Base-by-base conservation (phyloP, 208 protist species). In the Porcisia hertigi region DNA sequence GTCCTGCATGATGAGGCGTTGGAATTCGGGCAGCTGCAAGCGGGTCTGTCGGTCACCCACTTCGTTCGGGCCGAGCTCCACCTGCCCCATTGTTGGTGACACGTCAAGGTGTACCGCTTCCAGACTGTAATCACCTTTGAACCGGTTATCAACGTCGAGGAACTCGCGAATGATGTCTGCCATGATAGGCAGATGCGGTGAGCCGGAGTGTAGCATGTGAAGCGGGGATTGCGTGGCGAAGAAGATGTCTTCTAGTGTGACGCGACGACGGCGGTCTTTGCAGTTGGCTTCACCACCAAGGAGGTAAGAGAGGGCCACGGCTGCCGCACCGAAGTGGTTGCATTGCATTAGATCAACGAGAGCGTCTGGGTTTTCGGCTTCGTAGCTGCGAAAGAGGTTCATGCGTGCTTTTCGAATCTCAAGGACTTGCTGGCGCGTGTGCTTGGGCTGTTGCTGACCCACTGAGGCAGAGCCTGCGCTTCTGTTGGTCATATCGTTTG, bases 171-270 rank as follows among this genome's bases (percentile, higher is more conserved):
- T 73, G 70, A 97, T 91, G 74, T 93, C 93, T 52, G 80, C 81
- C 85, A 96, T 89, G 49, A 93, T 87, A 45, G 91, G 84, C 12
- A 97, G 75, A 20, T 87, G 82, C 18, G 90, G 88, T 9, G 88
- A 83, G 63, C 90, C 89, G 49, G 86, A 87, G 80, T 96, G 86
- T 43, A 96, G 84, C 75, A 92, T 90, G 81, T 96, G 90, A 18
- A 97, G 85, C 14, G 93, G 93, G 30, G 94, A 85, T 78, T 97
- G 93, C n/a, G 90, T 88, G 6, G 92, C 88, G 70, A 97, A 97
- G 83, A 97, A 97, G 75, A 97, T 94, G 81, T 97, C 93, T 75
- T 97, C 91, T 36, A 97, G 81, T 2, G 91, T 96, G 36, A 97
- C 93, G 60, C 91, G 88, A 57, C 88, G 84, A 25, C 90, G 86